phyloP scores from a whole-genome alignment of 345 rosid genomes.

The Cardamine resedifolia region DNA sequence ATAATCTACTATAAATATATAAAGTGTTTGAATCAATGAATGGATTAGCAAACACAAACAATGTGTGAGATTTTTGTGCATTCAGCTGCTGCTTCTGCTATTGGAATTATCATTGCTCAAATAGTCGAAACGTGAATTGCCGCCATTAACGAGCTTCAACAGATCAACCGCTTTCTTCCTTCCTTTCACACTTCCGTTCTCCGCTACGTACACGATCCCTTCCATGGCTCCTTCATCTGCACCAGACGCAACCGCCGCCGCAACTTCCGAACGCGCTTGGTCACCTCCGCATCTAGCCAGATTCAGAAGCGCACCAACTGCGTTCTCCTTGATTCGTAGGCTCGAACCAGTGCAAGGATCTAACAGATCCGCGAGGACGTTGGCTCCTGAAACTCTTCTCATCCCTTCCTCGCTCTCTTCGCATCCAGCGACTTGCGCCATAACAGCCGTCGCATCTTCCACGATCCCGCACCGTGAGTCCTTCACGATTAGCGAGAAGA shows the following conservation, averaged over 20 bases:
- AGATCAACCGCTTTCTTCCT: constrained; percentile 61
- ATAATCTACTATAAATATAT: no score
- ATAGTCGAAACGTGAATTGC: constrained; percentile 37
- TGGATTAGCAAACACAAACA: background rate
- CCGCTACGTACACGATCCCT: constrained; percentile 58
- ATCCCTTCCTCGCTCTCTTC: constrained; percentile 78
- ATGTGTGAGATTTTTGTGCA: background rate
- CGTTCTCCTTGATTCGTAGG: constrained; percentile 67
- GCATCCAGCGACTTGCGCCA: constrained; percentile 91
- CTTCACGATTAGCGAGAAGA: constrained; percentile 63
- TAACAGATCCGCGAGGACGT: constrained; percentile 67
- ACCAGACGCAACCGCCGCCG: constrained; percentile 42
- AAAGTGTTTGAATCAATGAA: constrained; percentile 18
- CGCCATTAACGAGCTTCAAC: constrained; percentile 44
- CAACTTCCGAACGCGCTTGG: constrained; percentile 49
- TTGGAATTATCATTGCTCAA: constrained; percentile 26
- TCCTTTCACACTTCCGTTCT: constrained; percentile 65
- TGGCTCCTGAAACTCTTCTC: constrained; percentile 52
- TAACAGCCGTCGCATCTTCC: constrained; percentile 91
- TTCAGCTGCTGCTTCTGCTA: constrained; percentile 23
- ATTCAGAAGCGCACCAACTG: constrained; percentile 74
- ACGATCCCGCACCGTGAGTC: constrained; percentile 82
- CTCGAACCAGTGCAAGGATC: constrained; percentile 71
- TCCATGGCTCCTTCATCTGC: constrained; percentile 46
- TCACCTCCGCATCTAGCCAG: constrained; percentile 61